phyloP scores from a whole-genome alignment of 2,329 filamentous ascomycete genomes.

The Cercospora sojina region DNA sequence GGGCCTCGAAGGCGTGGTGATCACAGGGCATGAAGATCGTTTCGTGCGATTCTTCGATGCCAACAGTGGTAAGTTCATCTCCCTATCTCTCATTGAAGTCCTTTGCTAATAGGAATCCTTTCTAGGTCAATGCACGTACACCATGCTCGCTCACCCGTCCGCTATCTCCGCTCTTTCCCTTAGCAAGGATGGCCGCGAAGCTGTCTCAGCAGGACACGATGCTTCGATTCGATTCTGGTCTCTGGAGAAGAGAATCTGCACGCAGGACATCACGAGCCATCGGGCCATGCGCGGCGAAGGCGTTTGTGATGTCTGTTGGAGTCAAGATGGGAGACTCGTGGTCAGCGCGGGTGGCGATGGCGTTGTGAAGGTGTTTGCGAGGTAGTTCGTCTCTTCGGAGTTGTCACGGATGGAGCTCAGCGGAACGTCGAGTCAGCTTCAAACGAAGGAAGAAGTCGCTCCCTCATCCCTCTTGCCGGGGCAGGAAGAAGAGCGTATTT shows the following conservation, averaged over 20 bases:
- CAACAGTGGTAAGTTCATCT: conserved; percentile 77
- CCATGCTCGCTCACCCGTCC: conserved; percentile 93
- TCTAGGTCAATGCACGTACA: conserved; percentile 96
- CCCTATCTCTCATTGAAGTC: not conserved
- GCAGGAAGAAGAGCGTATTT: not conserved
- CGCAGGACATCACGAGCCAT: conserved; percentile 91
- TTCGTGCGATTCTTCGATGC: conserved; percentile 98
- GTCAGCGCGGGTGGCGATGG: conserved; percentile 94
- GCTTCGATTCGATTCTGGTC: conserved; percentile 96
- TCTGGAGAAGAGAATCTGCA: conserved; percentile 90
- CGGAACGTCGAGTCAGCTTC: not conserved
- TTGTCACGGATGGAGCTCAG: no score
- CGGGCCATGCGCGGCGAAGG: conserved; percentile 94
- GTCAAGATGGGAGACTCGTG: conserved; percentile 89
- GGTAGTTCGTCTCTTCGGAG: conserved; percentile 15
- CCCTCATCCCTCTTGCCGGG: not conserved
- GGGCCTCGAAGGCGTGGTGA: conserved; percentile 83
- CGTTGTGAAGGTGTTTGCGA: conserved; percentile 84
- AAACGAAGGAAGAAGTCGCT: not conserved
- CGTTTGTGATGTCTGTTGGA: conserved; percentile 93
- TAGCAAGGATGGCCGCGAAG: conserved; percentile 88
- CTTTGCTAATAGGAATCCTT: conserved; percentile 22
- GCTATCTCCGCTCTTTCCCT: conserved; percentile 89
- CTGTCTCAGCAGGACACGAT: conserved; percentile 94
- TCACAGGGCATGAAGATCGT: conserved; percentile 93